These are phyloP conservation scores for Calocybe gangraenosa DNA, from an alignment of 768 basidiomycete species.

Conservation along the genomic window DNA sequence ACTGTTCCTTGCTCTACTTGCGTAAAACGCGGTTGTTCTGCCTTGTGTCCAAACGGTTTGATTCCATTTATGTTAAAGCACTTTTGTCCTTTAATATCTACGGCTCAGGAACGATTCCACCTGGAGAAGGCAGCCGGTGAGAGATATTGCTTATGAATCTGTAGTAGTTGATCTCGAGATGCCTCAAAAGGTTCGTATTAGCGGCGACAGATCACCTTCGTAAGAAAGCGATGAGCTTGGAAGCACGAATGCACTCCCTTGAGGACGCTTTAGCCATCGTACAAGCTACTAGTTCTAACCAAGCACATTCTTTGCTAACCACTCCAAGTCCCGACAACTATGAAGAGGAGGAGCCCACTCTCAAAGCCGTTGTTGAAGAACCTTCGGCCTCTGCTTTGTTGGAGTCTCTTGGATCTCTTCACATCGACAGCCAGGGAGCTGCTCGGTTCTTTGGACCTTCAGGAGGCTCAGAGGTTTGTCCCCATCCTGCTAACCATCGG, in stretches of 20 bases:
- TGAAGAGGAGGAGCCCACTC: constrained; percentile 22
- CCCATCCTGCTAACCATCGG: neutral
- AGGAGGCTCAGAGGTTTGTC: constrained; percentile 45
- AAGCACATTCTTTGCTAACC: constrained; percentile 40
- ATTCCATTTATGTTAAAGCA: neutral
- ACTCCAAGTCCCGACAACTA: constrained; percentile 24
- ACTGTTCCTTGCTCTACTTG: constrained; percentile 45
- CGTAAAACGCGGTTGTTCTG: constrained; percentile 45
- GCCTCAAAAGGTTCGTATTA: constrained; percentile 38
- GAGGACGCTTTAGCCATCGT: constrained; percentile 52
- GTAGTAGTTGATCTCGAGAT: neutral
- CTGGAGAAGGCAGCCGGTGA: constrained; percentile 51
- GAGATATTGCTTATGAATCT: constrained; percentile 12
- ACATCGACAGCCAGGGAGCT: constrained; percentile 36
- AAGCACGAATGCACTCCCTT: constrained; percentile 47
- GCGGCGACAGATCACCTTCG: constrained; percentile 51
- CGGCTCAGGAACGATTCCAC: constrained; percentile 46
- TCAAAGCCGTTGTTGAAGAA: constrained; percentile 26
- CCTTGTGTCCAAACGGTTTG: constrained; percentile 50
- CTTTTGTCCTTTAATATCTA: too few species aligned
- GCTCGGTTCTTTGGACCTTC: constrained; percentile 44
- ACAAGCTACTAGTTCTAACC: constrained; percentile 32
- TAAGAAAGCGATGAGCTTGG: constrained; percentile 39
- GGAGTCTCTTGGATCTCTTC: constrained; percentile 40
- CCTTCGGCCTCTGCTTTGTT: constrained; percentile 22